Base-by-base conservation (phyloP, 2,329 filamentous ascomycete species). In the Zarea fungicola region DNA sequence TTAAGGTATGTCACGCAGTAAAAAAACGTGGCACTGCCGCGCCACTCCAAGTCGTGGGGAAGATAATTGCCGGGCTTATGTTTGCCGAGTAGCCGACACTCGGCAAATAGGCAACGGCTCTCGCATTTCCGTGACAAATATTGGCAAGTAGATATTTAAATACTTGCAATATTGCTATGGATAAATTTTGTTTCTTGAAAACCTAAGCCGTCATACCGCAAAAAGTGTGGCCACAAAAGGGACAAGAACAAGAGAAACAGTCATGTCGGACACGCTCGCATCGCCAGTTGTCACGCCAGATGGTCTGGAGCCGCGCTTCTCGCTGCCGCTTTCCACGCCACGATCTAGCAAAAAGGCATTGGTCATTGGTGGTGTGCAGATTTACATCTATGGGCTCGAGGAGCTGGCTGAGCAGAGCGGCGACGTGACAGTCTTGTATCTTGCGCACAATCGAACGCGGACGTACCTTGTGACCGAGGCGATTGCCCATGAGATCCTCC, bases 401-500 rank as follows among this genome's bases (percentile, higher is more conserved):
- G 37, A 42, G 32, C 22, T 49, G 37, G 11, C 42, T 13, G 26
- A 25, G 11, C 18, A 40, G 14, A 23, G 16, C 6, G 36, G 22
- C 22, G 37, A 49, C 18, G 26, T 49, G 5, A 41, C 19, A 4
- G 46, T 49, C n/a, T 11, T 49, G 8, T 36, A 49, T 22, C 39
- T 42, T 25, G 46, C 46, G 6, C 46, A 49, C 23, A 41, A 49
- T 14, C 46, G 46, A 9, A 49, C 46, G 14, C 23, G 46, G 4
- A 49, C 46, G 7, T 49, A 42, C 29, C 37, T 49, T 14, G 37
- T 49, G 14, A 49, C 46, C 3, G 28, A 49, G 18, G 26, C 29
- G 10, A 49, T 49, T 14, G 46, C 46, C 18, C 46, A 42, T n/a
- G 46, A 49, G 46, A 42, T 49, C n/a, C 31, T 49, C 26, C 37